These are phyloP conservation scores for Marchantia paleacea DNA, from an alignment of 225 moss, liverwort and hornwort species.

Conservation along the genomic window DNA sequence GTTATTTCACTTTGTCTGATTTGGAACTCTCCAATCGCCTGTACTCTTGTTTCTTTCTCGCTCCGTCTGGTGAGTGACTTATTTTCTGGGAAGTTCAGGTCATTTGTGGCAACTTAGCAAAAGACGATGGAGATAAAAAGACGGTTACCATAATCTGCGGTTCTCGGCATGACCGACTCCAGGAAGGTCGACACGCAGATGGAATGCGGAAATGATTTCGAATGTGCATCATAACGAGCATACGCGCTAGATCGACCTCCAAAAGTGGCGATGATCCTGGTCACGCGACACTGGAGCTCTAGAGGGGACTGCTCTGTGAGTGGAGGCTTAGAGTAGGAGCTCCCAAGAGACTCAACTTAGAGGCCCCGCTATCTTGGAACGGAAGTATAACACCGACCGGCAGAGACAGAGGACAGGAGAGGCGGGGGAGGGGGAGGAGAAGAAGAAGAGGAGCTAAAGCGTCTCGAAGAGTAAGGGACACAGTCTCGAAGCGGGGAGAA, in stretches of 20 bases:
- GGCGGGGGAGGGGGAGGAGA: neutral
- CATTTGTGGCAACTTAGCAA: too few relatives aligned
- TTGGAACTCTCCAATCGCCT: too few relatives aligned
- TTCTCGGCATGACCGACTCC: too few relatives aligned
- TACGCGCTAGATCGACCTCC: too few relatives aligned
- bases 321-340: neutral
- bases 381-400: neutral
- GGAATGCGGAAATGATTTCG: neutral
- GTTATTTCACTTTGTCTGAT: too few relatives aligned
- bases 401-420: neutral
- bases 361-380: neutral
- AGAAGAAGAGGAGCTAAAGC: neutral
- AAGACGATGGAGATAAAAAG: too few relatives aligned
- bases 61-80: too few relatives aligned
- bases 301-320: neutral
- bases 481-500: too few relatives aligned
- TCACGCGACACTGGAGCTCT: neutral
- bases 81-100: too few relatives aligned
- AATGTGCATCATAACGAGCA: too few relatives aligned
- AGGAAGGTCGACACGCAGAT: neutral
- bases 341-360: neutral
- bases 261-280: neutral
- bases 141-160: too few relatives aligned
- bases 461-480: neutral
- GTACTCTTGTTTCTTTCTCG: too few relatives aligned